These are phyloP conservation scores for Fusarium setosum DNA, from an alignment of 2,329 filamentous ascomycete genomes.

Conservation along the genomic window DNA sequence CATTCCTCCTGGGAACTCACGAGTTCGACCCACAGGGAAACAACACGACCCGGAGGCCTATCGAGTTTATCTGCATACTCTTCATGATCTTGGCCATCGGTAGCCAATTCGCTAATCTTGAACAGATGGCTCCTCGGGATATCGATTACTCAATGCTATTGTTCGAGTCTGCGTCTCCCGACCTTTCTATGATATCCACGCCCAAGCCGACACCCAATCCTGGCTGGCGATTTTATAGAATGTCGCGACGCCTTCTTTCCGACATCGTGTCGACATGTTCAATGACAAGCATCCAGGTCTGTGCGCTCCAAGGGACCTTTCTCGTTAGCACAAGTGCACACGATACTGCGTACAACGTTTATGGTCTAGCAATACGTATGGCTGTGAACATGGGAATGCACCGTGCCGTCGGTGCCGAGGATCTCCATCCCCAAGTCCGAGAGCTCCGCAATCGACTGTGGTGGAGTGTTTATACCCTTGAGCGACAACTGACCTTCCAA, in stretches of 20 bases:
- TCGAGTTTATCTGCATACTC: conserved; percentile 3
- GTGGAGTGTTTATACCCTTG: conserved; percentile 5
- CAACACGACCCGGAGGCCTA: neutral
- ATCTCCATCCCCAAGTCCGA: neutral
- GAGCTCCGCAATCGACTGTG: conserved; percentile 2
- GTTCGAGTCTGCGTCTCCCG: neutral
- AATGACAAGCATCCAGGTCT: conserved; percentile 6
- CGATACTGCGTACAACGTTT: neutral
- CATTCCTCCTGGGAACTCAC: neutral
- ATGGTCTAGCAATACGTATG: neutral
- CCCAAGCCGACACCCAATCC: neutral
- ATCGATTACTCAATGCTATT: neutral
- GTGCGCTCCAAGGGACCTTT: neutral
- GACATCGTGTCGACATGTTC: conserved; percentile 3
- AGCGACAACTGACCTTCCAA: neutral
- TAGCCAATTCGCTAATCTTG: neutral
- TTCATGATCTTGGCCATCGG: conserved; percentile 6
- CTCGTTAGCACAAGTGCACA: neutral
- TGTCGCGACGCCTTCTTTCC: neutral
- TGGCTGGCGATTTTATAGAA: conserved; percentile 1
- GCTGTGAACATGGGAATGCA: conserved; percentile 7
- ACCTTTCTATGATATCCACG: neutral
- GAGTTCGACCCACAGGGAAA: neutral
- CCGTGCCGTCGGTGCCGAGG: neutral
- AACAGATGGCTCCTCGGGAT: neutral